These are phyloP conservation scores for Cutaneotrichosporon sp. DNA, from an alignment of 1,284 basidiomycete genomes.

Conservation along the genomic window DNA sequence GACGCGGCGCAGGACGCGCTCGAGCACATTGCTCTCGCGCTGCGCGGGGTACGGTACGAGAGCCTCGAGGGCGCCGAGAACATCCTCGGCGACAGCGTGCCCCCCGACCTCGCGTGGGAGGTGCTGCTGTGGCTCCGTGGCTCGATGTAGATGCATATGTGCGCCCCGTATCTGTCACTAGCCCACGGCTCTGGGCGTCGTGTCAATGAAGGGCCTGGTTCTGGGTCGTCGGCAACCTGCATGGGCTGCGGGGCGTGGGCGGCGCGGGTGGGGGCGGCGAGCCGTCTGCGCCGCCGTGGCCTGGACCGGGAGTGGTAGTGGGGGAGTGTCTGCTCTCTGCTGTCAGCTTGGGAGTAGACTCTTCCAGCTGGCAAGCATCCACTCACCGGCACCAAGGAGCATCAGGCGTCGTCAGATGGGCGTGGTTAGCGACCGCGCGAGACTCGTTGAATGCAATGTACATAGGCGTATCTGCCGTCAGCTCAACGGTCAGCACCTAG, in stretches of 20 bases:
- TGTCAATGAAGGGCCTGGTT: conserved; percentile 47
- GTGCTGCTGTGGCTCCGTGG: conserved; percentile 48
- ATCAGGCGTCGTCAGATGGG: background rate
- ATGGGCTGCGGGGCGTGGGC: conserved; percentile 11
- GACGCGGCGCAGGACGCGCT: conserved; percentile 33
- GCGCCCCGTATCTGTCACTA: conserved; percentile 55
- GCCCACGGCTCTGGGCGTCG: conserved; percentile 40
- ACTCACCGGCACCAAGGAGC: too few relatives aligned
- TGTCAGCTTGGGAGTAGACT: too few relatives aligned
- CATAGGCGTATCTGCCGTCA: background rate
- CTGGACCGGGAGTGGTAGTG: background rate
- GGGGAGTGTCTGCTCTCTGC: too few relatives aligned
- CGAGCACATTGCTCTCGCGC: conserved; percentile 36
- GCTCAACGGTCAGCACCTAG: too few relatives aligned
- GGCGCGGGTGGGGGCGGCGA: background rate
- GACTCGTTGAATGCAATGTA: background rate
- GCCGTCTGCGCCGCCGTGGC: background rate
- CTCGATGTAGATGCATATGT: conserved; percentile 46
- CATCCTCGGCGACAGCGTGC: conserved; percentile 20
- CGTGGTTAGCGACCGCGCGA: background rate
- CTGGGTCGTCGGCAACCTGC: conserved; percentile 29
- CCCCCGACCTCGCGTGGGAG: conserved; percentile 31
- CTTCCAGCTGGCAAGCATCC: too few relatives aligned
- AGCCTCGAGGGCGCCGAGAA: conserved; percentile 43
- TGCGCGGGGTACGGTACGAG: conserved; percentile 51